Percentiles rank a stretch among this genome's conserved stretches.
phyloP scores from a whole-genome alignment of 805 yeast genomes.

The Yamadazyma insecticola region DNA sequence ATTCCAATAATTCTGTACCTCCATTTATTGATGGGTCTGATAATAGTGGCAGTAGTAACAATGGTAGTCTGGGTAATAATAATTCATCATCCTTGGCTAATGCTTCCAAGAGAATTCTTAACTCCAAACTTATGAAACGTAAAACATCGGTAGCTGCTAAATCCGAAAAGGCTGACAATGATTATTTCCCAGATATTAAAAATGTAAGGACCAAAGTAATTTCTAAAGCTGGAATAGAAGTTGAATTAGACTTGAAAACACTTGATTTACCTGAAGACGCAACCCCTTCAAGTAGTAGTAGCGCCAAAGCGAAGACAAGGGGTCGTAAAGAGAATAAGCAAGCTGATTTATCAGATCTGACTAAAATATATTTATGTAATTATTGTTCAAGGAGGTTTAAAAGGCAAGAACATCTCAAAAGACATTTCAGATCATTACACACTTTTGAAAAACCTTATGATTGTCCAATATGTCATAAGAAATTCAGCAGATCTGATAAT shows the following conservation, averaged over 20 bases:
- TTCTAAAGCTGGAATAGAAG: conserved; percentile 26
- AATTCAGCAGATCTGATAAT: conserved; percentile 64
- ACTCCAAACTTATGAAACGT: conserved; percentile 34
- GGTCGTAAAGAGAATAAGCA: conserved; percentile 64
- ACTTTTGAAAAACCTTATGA: conserved; percentile 68
- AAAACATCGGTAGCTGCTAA: conserved; percentile 15
- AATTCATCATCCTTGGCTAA: conserved; percentile 19
- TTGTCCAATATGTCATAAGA: conserved; percentile 57
- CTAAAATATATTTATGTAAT: conserved; percentile 59
- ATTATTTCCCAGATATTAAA: conserved; percentile 10
- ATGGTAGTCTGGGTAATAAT: conserved; percentile 1
- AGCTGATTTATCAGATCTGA: conserved; percentile 45
- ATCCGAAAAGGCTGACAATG: too few species aligned
- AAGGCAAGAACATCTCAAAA: conserved; percentile 71
- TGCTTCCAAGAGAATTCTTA: conserved; percentile 37
- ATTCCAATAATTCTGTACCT: conserved; percentile 8
- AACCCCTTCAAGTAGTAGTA: conserved; percentile 30
- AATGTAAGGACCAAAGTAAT: conserved; percentile 9
- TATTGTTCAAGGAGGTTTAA: conserved; percentile 63
- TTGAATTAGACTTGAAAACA: conserved; percentile 35
- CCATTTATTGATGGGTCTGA: too few species aligned
- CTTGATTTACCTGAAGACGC: conserved; percentile 35
- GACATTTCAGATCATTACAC: conserved; percentile 71
- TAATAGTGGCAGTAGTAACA: too few species aligned
- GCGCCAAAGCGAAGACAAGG: conserved; percentile 39